Base-by-base conservation (phyloP, 1,284 basidiomycete genomes). In the Ceratorhiza oryzae-sativae region DNA sequence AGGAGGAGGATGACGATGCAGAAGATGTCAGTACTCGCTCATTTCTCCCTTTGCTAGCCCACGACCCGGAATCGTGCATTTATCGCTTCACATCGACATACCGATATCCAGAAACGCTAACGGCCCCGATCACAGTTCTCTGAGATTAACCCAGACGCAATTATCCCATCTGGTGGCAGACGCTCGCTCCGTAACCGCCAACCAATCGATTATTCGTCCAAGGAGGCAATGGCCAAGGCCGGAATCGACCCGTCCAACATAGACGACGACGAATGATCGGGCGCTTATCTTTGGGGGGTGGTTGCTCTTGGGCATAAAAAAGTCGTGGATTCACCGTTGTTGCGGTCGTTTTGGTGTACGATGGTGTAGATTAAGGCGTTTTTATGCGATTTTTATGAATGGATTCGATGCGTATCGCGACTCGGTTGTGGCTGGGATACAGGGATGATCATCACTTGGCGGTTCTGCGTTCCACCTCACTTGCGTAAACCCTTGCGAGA, bases 161-260 rank as follows among this genome's bases (percentile, higher is more conserved):
- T 68, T 27, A 55, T 68, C 49, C 63, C 48, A 23, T 25, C 27
- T 25, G 20, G 13, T 12, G 63, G 53, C 39, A 39, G 63, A 25
- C 63, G 63, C 46, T 15, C 51, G 5, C 63, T 34, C 56, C 63
- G 63, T 41, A 55, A 41, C 15, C 63, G 63, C 53, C 63, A 49
- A 12, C 2, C 30, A 30, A 46, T 68, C n/a, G 63, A 68, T 27
- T 68, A 68, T 20, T 55, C 63, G 3, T 68, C 62, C 13, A 12
- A 49, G 9, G 63, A 68, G n/a, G 63, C 63, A 39, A 46, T 49
- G 36, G 63, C 63, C 63, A 68, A 56, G 63, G 63, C 63, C n/a
- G 63, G 63, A 23, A n/a, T 68, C 25, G 53, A 68, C n/a, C 63
- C 63, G 12, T 27, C 36, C 49, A 45, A 68, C 39, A 39, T 39